These are phyloP conservation scores for Mrakia blollopis DNA, from an alignment of 768 basidiomycete species.

Conservation along the genomic window DNA sequence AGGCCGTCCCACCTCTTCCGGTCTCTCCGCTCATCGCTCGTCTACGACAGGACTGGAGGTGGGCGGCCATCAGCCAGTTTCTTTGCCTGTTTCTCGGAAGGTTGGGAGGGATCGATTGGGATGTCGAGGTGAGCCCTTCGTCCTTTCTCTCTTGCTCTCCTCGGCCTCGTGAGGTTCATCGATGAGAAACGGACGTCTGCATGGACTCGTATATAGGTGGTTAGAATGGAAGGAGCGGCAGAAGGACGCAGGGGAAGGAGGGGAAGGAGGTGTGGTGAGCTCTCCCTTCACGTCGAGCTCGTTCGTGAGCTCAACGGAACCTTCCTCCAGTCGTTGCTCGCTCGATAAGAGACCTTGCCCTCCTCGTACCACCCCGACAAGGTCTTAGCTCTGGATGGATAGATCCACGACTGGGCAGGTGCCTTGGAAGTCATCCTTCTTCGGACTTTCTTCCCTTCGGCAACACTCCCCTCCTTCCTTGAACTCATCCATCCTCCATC, in stretches of 20 bases:
- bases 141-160: background rate
- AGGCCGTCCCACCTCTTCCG: conserved; percentile 25
- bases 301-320: background rate
- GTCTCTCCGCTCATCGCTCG: conserved; percentile 40
- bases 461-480: background rate
- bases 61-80: conserved; percentile 88
- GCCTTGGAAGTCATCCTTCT: background rate
- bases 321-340: too few species aligned
- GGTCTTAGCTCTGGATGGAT: background rate
- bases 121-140: conserved; percentile 45
- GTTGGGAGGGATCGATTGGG: conserved; percentile 56
- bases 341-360: background rate
- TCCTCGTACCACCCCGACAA: background rate
- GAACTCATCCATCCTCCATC: background rate
- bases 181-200: background rate
- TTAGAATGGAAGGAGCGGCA: background rate
- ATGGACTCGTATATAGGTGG: background rate
- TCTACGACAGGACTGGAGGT: conserved; percentile 80
- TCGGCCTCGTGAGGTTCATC: too few species aligned
- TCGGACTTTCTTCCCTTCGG: background rate
- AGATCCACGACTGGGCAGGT: background rate
- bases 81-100: conserved; percentile 60
- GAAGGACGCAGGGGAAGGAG: background rate
- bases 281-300: background rate
- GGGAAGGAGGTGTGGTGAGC: background rate